Evolutionary conservation across 306 rosid species (phyloP), one percentile per base, ranked within the genome.

Genomic region (Glycine soja): DNA sequence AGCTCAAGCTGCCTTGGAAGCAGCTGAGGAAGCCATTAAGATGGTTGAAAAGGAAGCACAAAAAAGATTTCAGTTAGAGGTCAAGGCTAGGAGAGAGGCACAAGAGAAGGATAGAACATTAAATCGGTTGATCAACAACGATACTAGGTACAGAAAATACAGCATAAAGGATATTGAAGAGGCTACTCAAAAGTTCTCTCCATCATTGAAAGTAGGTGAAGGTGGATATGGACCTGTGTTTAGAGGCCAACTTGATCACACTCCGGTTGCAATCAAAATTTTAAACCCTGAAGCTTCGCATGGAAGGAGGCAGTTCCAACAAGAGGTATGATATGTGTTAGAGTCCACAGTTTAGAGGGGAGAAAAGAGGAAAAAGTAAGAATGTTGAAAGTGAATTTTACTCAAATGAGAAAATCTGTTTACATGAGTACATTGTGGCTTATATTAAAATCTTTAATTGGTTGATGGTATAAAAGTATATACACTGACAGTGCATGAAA

Each of bases 181-280:
- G 9, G 95, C 94, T 45, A 95, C 99, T 19, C 70, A 88, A 12
- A 85, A 82, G 34, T 93, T 93, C 86, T 74, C 88, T 40, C 82
- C 34, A 8, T 67, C 89, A 5, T 61, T 86, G 86, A 91, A 89
- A 86, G 81, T 95, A 57, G 99, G 98, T 68, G 96, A 93, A 90
- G 99, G 99, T 82, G 99, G 99, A 70, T 95, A 90, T 79, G 99
- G 99, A 81, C 99, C 99, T 16, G 98, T 93, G 50, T 95, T 86
- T 83, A 93, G 82, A 88, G 99, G 98, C 58, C 83, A 76, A 61
- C 92, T 95, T 73, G 97, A 90, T 77, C 99, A 93, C 86, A 95
- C 99, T 3, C 79, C 83, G 0, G 99, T 93, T 63, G 99, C 99
- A 30, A 93, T 95, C 86, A 95, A 95, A 83, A 84, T 95, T 54